Base-by-base conservation (phyloP, 805 yeast species). In the Yamadazyma insecticola region DNA sequence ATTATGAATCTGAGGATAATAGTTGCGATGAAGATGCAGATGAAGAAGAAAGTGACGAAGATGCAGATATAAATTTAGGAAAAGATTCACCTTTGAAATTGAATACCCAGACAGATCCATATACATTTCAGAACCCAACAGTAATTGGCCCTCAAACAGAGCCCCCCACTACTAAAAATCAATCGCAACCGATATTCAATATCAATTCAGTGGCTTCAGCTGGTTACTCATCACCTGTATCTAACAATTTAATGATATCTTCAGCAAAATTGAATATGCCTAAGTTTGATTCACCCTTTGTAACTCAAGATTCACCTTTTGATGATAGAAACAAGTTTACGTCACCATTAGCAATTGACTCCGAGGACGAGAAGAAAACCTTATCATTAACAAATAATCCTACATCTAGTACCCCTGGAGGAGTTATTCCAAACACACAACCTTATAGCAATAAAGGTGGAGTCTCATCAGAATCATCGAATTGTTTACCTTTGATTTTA, bases 401-500 rank as follows among this genome's bases (percentile, higher is more conserved):
- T 10, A 7, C 21, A 7, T 7, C 9, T 7, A 18, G 21, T 18
- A 10, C 21, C 21, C 6, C 21, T 18, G 21, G 21, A 22, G 6
- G 27, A 8, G 5, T 13, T 6, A 14, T 11, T 18, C 23, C 12
- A 13, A 5, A 14, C 22, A 16, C 5, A 26, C 17, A 10, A 12
- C 27, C 17, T 11, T 22, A 25, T n/a, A 29, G 26, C 16, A 10
- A 19, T 16, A 7, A 26, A 20, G 13, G 17, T 15, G 9, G 19
- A 24, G 14, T 15, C 28, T 16, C 44, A 2, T 41, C 57, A 2
- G 69, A 64, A 31, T 55, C 70, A 1, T 57, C 84, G 5, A 81
- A 79, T 41, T 78, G 79, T 55, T 52, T 82, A 20, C 89, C 88
- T 2, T 75, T 83, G 53, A 63, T 83, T 8, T 53, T 83, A 16